These are phyloP conservation scores for Myxozyma neotropica DNA, from an alignment of 805 yeast genomes.

Conservation along the genomic window DNA sequence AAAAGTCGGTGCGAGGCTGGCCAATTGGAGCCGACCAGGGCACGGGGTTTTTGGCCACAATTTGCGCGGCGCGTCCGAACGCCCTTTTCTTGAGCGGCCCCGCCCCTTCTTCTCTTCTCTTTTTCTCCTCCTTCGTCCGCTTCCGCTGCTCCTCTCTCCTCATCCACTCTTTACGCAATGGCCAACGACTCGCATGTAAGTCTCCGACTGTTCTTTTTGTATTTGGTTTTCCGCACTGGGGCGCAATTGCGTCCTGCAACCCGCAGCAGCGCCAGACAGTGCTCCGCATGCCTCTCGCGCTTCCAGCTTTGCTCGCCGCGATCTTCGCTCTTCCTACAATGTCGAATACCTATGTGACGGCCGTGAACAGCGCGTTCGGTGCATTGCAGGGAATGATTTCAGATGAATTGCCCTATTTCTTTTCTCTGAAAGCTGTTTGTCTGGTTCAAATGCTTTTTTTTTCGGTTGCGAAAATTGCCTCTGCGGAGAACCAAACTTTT, in stretches of 20 bases:
- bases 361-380: no score
- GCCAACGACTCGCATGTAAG: slow-evolving; percentile 24
- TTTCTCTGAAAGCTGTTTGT: no score
- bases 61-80: slow-evolving; percentile 10
- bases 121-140: slow-evolving; percentile 11
- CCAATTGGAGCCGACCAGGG: slow-evolving; percentile 11
- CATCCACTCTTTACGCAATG: slow-evolving; percentile 15
- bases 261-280: no score
- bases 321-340: no score
- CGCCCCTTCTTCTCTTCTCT: slow-evolving; percentile 8
- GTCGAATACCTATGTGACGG: no score
- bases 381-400: no score
- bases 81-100: slow-evolving; percentile 12
- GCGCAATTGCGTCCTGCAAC: neutral
- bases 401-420: no score
- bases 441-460: no score
- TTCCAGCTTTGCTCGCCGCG: no score
- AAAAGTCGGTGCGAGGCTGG: slow-evolving; percentile 11
- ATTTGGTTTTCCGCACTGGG: neutral
- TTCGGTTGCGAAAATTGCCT: no score
- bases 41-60: slow-evolving; percentile 3
- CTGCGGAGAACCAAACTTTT: neutral
- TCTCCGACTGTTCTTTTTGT: neutral
- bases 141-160: neutral
- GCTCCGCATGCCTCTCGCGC: no score